Base-by-base conservation (phyloP, 768 basidiomycete genomes). In the Cubamyces lactineus region DNA sequence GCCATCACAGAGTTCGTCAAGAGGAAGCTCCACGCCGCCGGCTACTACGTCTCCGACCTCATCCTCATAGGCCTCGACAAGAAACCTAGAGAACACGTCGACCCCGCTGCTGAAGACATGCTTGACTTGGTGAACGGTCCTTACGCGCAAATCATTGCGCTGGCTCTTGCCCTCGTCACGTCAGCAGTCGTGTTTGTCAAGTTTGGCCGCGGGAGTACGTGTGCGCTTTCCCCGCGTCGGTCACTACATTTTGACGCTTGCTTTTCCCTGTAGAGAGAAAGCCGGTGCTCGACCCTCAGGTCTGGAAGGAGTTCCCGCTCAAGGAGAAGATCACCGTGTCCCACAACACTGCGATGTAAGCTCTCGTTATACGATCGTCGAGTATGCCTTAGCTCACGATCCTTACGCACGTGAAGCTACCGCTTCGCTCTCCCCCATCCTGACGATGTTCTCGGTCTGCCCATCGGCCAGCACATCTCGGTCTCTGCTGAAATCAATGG, bases 381-480 rank as follows among this genome's bases (percentile, higher is more conserved):
- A 50, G 21, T 57, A 53, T 41, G 34, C 30, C 30, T 38, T 5
- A 12, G 58, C 46, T 46, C 42, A 58, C 26, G 34, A 51, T 12
- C 41, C 57, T 51, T 58, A 62, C 53, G 45, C 41, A 47, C 46
- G 54, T 41, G 45, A 70, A 97, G 96, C 68, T 98, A 98, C 82
- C 94, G 94, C 60, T 97, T 97, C 76, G 86, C 82, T 23, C 83
- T 98, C 17, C 92, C 93, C 38, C 80, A 82, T 64, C 70, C 83
- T 9, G 82, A 85, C 38, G 90, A 92, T 72, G 79, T 89, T 53
- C 88, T 99, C 16, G 96, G 96, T 59, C 88, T 99, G 3, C 97
- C 97, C 60, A 88, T 94, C 66, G 97, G 97, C 53, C 94, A 98
- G 78, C 97, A 99, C 81, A 93, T 99, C 70, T 88, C 92, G 51